phyloP scores from a whole-genome alignment of 139 green algal genomes.

The Desmodesmus armatus region DNA sequence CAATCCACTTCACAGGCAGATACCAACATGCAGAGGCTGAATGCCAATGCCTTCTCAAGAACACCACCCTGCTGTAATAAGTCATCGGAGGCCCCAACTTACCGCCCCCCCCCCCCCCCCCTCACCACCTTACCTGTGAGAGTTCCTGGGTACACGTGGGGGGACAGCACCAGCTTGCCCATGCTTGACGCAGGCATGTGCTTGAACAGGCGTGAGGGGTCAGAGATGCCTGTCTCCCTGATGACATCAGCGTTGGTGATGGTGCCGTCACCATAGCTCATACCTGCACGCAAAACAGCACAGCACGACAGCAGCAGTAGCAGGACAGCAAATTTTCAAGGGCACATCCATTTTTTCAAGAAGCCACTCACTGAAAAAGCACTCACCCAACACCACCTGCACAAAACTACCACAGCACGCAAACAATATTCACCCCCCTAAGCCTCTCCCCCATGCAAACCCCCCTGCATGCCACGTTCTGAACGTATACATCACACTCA shows the following conservation, averaged over 20 bases:
- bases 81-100: background rate
- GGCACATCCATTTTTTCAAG: too few species aligned
- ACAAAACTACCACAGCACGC: too few species aligned
- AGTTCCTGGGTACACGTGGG: slow-evolving; percentile 11
- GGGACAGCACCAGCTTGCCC: background rate
- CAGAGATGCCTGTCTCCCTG: slow-evolving; percentile 3
- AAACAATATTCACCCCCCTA: too few species aligned
- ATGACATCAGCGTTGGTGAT: slow-evolving; percentile 5
- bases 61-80: background rate
- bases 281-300: background rate
- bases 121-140: background rate
- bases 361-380: background rate
- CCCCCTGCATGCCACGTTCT: too few species aligned
- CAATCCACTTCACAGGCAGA: background rate
- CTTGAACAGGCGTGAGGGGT: background rate
- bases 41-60: too few species aligned
- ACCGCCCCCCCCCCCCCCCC: background rate
- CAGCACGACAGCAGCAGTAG: background rate
- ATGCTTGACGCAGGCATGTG: background rate
- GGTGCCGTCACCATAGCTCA: slow-evolving; percentile 9
- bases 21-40: background rate
- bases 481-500: too few species aligned
- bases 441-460: too few species aligned
- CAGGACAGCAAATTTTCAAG: background rate
- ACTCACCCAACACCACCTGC: too few species aligned